Evolutionary conservation across 2,329 filamentous ascomycete species (phyloP).

Genomic region (Capronia americana): DNA sequence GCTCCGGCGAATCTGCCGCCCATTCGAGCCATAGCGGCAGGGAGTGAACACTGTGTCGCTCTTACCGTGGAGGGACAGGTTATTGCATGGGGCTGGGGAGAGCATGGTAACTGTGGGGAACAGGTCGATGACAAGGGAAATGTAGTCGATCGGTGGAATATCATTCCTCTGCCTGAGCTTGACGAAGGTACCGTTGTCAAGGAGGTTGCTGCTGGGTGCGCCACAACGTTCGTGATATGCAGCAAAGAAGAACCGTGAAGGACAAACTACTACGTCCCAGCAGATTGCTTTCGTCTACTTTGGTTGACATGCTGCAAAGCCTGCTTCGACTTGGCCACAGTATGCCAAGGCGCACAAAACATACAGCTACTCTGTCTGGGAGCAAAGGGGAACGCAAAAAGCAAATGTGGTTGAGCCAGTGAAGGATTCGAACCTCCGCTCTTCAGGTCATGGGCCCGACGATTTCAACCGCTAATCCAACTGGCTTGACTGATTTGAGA

Average conservation of each 20-base stretch:
- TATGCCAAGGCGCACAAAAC: not conserved
- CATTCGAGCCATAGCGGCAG: conserved; percentile 72
- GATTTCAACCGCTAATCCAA: conserved; percentile 9
- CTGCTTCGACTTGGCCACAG: not conserved
- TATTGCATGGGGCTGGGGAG: conserved; percentile 92
- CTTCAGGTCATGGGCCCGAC: conserved; percentile 11
- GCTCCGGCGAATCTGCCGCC: conserved; percentile 66
- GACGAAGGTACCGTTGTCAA: conserved; percentile 60
- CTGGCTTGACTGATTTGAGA: conserved; percentile 1
- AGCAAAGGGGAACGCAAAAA: not conserved
- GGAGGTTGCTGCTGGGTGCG: conserved; percentile 81
- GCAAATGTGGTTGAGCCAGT: not conserved
- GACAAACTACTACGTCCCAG: conserved; percentile 1
- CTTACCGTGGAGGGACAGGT: conserved; percentile 70
- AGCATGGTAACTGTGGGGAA: conserved; percentile 94
- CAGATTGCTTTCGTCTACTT: not conserved
- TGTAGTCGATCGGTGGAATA: conserved; percentile 72
- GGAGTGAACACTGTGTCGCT: conserved; percentile 88
- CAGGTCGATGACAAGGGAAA: conserved; percentile 66
- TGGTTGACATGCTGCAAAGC: not conserved
- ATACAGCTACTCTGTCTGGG: not conserved
- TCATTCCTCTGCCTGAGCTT: conserved; percentile 47
- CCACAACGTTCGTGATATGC: conserved; percentile 76
- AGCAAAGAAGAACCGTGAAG: conserved; percentile 28
- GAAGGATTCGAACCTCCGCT: conserved; percentile 9